Evolutionary conservation across 2,329 filamentous ascomycete species (phyloP), one percentile per base, ranked within the genome.

Genomic region (Colletotrichum costaricense): DNA sequence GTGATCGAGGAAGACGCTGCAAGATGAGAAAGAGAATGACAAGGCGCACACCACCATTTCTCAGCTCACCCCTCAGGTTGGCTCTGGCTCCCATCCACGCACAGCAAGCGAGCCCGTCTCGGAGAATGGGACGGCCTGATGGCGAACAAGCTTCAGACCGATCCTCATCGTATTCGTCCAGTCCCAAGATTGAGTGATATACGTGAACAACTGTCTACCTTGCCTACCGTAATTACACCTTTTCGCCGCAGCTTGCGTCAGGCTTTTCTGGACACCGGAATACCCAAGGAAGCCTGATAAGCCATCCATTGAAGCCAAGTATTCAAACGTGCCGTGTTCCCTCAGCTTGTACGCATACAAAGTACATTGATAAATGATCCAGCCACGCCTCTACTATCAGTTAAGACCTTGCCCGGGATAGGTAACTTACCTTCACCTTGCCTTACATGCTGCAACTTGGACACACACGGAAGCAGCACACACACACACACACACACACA

Each of bases 221-320:
- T 54, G 2, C 38, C 56, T 54, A 14, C 6, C 33, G n/a, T 30
- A 19, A 7, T 54, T 42, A 62, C 49, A 38, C 63, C 30, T 42
- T 46, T 38, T 67, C 33, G 63, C 68, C 49, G 22, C 56, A 71
- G 52, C 35, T 65, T 69, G 67, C 67, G 52, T 69, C 67, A 69
- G 67, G 60, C n/a, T 38, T n/a, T 46, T 28, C 16, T 54, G 19
- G n/a, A 33, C 60, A 35, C 28, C 1, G 16, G 3, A 42, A 42
- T 19, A 42, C 38, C 38, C 16, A 42, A 42, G 52, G 30, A 26
- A 33, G 60, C 58, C 54, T 54, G 30, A 57, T 49, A 49, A n/a
- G 42, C 42, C 30, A 28, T 28, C 49, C 26, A 66, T 28, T 52
- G 63, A 62, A 42, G 38, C 57, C 56, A 49, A 49, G 63, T 33